Evolutionary conservation across 805 yeast genomes (phyloP), one percentile per base, ranked within the genome.

Genomic region (Candida xyloterini): DNA sequence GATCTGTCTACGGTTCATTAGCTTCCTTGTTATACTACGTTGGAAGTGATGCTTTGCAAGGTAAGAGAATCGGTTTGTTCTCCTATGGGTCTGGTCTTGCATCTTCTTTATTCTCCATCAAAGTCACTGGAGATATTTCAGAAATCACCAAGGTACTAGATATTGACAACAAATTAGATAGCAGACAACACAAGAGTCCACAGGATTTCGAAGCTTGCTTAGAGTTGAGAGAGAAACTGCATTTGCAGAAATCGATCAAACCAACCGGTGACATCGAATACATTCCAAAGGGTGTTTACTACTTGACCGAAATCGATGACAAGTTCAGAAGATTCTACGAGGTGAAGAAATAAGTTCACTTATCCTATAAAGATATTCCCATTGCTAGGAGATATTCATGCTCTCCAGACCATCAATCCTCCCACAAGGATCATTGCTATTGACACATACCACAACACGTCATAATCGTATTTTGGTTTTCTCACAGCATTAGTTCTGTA

Each of bases 61-160:
- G 76, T 55, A 87, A 89, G 73, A 79, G 96, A 66, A 74, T 93
- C 58, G 95, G 96, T 55, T 63, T 90, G 56, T 93, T 90, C 73
- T 93, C 99, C 15, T 93, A 93, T 66, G 99, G 99, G 53, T 91
- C 98, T 11, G 99, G 99, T 59, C 78, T 93, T 48, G 99, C 99
- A 31, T 76, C 98, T 13, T 79, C 96, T 27, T 71, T 93, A 66
- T 85, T 78, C 69, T 83, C 95, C 30, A 79, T 81, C 50, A 76
- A 70, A 47, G 86, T 93, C 47, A 76, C 73, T 48, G 96, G 95
- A 43, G 98, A 93, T 66, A 71, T 90, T 46, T 67, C 84, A 21
- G 53, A 73, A 46, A 83, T 90, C 50, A 76, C 76, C 48, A 63
- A 76, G 50, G 73, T 69, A 42, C 76, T 91, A 57, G 76, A 84